Evolutionary conservation across 2,329 filamentous ascomycete species (phyloP), one percentile per base, ranked within the genome.

Genomic region (Colletotrichum simmondsii): DNA sequence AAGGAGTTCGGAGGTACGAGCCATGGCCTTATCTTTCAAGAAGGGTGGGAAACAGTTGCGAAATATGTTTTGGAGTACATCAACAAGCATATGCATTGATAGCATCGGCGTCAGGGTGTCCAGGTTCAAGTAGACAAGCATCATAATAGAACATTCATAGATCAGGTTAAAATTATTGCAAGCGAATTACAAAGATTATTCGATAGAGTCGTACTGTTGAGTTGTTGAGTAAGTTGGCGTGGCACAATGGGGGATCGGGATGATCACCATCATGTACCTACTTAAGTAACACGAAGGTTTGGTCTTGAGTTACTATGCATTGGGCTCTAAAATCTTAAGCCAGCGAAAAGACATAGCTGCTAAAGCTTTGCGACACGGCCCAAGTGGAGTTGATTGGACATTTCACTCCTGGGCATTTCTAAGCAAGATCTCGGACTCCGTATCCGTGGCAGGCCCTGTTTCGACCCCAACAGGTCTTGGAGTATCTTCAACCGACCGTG

Each of bases 21-120:
- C 11, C 76, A 77, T 49, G 76, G 75, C 0, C 75, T 76, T 58
- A 60, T 77, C 5, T 76, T 76, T 19, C 76, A 77, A 54, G 37
- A 57, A 0, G 76, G 76, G 0, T 77, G 76, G 74, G 69, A 75
- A 22, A 64, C 73, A 4, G 65, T 75, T 14, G 72, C 68, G 1
- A 66, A 65, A 2, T 74, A 70, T 16, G 73, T 49, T 0, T 54
- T 75, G 1, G 61, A 62, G 2, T 75, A 75, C 5, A 57, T 70
- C 1, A 52, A 75, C 2, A 72, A 59, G 22, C 30, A 71, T 1
- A 12, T 11, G 0, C 24, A 69, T 26, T 49, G 53, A 58, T 28
- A 22, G 6, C 53, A 24, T 46, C 19, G 11, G 52, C n/a, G 52
- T 14, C 3, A 26, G n/a, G 22, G n/a, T 0, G 4, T 53, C 19